Percentiles rank a stretch among this genome's conserved stretches.
phyloP scores from a whole-genome alignment of 2,329 filamentous ascomycete genomes.

The Aureobasidium melanogenum region DNA sequence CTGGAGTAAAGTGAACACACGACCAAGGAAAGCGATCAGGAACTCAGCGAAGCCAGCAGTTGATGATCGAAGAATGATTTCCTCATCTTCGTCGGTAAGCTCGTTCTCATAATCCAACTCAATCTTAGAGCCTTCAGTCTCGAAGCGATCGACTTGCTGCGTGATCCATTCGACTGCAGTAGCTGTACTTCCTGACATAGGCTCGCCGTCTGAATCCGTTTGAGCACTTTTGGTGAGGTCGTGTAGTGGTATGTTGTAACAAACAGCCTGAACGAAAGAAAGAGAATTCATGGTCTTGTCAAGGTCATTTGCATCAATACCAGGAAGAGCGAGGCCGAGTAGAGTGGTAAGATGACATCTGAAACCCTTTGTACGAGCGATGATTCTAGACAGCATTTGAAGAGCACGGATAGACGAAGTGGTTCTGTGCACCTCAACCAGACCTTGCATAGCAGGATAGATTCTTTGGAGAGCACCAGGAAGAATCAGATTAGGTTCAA shows the following conservation, averaged over 20 bases:
- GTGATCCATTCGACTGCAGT: constrained; percentile 90
- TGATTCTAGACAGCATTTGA: constrained; percentile 83
- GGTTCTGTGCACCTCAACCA: constrained; percentile 94
- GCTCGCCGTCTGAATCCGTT: constrained; percentile 25
- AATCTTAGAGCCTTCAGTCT: constrained; percentile 74
- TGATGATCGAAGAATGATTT: constrained; percentile 80
- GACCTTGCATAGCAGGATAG: constrained; percentile 90
- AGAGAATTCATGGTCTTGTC: constrained; percentile 94
- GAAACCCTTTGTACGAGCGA: constrained; percentile 91
- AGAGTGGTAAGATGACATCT: constrained; percentile 91
- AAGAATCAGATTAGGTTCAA: constrained; percentile 85
- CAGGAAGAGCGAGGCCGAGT: constrained; percentile 83
- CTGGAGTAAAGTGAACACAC: constrained; percentile 90
- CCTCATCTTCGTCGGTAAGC: constrained; percentile 77
- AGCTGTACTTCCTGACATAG: constrained; percentile 31
- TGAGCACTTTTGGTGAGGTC: constrained; percentile 58
- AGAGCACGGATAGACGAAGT: constrained; percentile 86
- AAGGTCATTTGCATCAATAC: constrained; percentile 94
- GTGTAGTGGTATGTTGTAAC: constrained; percentile 89
- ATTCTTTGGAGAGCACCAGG: constrained; percentile 92
- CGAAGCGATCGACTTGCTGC: constrained; percentile 87
- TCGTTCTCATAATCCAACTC: constrained; percentile 78
- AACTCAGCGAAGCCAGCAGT: constrained; percentile 93
- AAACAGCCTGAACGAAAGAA: constrained; percentile 89
- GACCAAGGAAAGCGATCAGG: constrained; percentile 77